Percentiles rank a stretch among this genome's conserved stretches.
These are phyloP conservation scores for Monosporozyma solicola DNA, from an alignment of 805 yeast genomes.

Conservation along the genomic window DNA sequence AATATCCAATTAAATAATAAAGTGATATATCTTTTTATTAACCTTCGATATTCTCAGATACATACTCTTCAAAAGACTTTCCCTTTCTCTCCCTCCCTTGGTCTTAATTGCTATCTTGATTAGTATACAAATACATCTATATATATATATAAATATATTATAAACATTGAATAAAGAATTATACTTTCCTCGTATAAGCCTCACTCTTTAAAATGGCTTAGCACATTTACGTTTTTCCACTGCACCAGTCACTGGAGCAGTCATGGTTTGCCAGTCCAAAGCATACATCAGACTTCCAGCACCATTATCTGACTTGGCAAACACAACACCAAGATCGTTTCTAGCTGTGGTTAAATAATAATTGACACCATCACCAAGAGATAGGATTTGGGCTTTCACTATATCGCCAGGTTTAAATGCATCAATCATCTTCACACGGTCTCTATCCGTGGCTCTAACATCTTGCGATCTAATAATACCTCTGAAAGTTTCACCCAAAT, in stretches of 20 bases:
- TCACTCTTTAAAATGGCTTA: constrained; percentile 51
- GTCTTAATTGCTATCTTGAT: no score
- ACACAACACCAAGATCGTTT: constrained; percentile 88
- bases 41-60: no score
- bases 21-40: background rate
- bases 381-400: constrained; percentile 68
- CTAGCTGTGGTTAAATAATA: constrained; percentile 84
- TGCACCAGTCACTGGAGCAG: constrained; percentile 63
- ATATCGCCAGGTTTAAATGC: constrained; percentile 89
- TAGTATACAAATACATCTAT: background rate
- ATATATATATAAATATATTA: background rate
- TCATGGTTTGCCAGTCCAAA: constrained; percentile 93
- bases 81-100: no score
- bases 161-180: background rate
- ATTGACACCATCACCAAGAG: constrained; percentile 89
- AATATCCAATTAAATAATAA: constrained; percentile 16
- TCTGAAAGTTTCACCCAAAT: constrained; percentile 80
- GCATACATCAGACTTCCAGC: constrained; percentile 79
- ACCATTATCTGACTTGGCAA: constrained; percentile 60
- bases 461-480: constrained; percentile 84
- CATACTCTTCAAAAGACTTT: no score
- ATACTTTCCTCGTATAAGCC: background rate
- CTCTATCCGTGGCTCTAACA: constrained; percentile 84
- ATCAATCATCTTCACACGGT: constrained; percentile 67
- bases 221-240: constrained; percentile 85